A percentile compares a stretch with the other conserved stretches of the same genome.
These are phyloP conservation scores for Pistacia atlantica DNA, from an alignment of 345 rosid genomes.

Conservation along the genomic window DNA sequence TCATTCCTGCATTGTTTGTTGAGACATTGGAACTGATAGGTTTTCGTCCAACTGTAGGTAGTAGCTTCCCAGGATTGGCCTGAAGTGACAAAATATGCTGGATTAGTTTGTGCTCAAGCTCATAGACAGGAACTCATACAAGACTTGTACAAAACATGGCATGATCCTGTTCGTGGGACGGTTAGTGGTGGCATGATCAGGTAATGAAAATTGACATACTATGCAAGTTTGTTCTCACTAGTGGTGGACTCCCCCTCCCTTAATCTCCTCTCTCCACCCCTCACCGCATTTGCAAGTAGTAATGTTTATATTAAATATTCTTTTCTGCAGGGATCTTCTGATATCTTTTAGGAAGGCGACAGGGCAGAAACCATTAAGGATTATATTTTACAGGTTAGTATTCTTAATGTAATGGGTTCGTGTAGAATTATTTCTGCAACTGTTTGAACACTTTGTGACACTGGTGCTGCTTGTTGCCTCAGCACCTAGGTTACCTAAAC, in stretches of 20 bases:
- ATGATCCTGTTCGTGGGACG: constrained; percentile 95
- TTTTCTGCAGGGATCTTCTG: constrained; percentile 77
- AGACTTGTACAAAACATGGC: constrained; percentile 98
- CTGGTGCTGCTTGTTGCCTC: neutral
- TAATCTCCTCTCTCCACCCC: neutral
- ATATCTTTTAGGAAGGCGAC: constrained; percentile 96
- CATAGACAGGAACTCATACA: constrained; percentile 98
- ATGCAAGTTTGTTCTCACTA: neutral
- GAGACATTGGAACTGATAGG: constrained; percentile 15
- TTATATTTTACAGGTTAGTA: constrained; percentile 89
- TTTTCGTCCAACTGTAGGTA: constrained; percentile 52
- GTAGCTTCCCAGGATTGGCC: constrained; percentile 99
- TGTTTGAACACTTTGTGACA: neutral
- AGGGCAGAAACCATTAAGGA: constrained; percentile 95
- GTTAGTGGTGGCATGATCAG: constrained; percentile 99
- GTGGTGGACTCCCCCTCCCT: neutral
- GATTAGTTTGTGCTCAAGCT: constrained; percentile 99
- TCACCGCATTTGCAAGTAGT: neutral
- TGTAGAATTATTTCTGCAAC: neutral
- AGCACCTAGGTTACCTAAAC: neutral
- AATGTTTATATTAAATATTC: neutral
- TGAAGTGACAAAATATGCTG: constrained; percentile 98
- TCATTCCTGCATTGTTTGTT: neutral
- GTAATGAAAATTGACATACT: constrained; percentile 33
- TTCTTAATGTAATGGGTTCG: neutral